Conservation (phyloP, 2,329 filamentous ascomycete species). For the Phyllosticta paracitricarpa region DNA sequence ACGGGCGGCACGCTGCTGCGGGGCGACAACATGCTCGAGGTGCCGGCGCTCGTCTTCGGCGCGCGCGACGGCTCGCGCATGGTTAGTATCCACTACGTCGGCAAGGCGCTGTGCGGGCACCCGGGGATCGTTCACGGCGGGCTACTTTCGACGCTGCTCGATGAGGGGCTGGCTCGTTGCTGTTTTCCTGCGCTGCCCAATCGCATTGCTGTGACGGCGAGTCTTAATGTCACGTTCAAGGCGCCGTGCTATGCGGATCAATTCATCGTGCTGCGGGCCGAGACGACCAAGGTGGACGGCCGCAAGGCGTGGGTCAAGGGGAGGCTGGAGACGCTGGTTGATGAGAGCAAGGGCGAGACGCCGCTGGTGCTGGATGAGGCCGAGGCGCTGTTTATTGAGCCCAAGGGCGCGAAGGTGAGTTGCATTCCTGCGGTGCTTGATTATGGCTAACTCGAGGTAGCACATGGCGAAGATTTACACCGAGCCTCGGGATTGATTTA, state of each 20-base stretch:
- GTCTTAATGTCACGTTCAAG: slow-evolving; percentile 71
- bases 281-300: slow-evolving; percentile 78
- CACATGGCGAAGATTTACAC: background rate
- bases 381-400: slow-evolving; percentile 79
- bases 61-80: slow-evolving; percentile 40
- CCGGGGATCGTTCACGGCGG: slow-evolving; percentile 87
- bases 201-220: slow-evolving; percentile 78
- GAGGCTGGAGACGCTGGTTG: slow-evolving; percentile 69
- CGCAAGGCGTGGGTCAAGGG: slow-evolving; percentile 92
- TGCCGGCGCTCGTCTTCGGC: slow-evolving; percentile 70
- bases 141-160: slow-evolving; percentile 80
- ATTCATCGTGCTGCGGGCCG: slow-evolving; percentile 68
- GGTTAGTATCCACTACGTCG: slow-evolving; percentile 67
- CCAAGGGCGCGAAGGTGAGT: slow-evolving; percentile 58
- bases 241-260: slow-evolving; percentile 65
- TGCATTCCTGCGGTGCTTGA: background rate
- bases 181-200: slow-evolving; percentile 83
- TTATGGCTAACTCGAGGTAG: background rate
- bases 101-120: slow-evolving; percentile 74
- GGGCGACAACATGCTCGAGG: slow-evolving; percentile 65
- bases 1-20: slow-evolving; percentile 65
- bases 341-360: slow-evolving; percentile 54
- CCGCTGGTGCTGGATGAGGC: slow-evolving; percentile 68
- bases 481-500: background rate
- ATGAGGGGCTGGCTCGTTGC: slow-evolving; percentile 80